Conservation (phyloP, 345 rosid species). For the Diplotaxis tenuifolia region DNA sequence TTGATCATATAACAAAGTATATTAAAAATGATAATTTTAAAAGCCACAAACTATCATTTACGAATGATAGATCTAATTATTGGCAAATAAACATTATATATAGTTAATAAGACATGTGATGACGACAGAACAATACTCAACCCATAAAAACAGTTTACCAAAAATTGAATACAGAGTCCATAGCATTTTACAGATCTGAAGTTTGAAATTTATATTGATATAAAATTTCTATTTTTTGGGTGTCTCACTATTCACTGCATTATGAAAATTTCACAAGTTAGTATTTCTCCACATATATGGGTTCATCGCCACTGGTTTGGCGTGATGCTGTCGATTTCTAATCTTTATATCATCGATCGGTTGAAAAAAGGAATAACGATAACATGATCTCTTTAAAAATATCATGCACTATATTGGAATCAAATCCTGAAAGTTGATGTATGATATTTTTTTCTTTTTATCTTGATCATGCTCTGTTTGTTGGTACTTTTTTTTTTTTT, state of each 20-base stretch:
- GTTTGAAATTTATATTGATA: neutral
- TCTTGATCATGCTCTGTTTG: constrained; percentile 26
- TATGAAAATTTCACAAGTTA: neutral
- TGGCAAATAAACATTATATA: neutral
- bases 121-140: neutral
- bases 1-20: neutral
- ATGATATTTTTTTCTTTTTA: constrained; percentile 21
- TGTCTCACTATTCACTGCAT: neutral
- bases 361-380: neutral
- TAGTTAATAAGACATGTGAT: neutral
- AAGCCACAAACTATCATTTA: neutral
- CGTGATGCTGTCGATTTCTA: neutral
- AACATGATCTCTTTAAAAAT: constrained; percentile 9
- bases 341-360: neutral
- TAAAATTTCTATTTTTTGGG: neutral
- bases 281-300: neutral
- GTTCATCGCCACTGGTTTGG: neutral
- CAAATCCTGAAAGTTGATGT: constrained; percentile 16
- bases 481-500: no score
- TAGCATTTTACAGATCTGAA: neutral
- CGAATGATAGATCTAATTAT: neutral
- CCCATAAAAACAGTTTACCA: neutral
- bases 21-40: neutral
- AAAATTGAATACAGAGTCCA: neutral
- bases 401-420: constrained; percentile 26